phyloP scores from a whole-genome alignment of 2,329 filamentous ascomycete species.

The Didymella lethalis region DNA sequence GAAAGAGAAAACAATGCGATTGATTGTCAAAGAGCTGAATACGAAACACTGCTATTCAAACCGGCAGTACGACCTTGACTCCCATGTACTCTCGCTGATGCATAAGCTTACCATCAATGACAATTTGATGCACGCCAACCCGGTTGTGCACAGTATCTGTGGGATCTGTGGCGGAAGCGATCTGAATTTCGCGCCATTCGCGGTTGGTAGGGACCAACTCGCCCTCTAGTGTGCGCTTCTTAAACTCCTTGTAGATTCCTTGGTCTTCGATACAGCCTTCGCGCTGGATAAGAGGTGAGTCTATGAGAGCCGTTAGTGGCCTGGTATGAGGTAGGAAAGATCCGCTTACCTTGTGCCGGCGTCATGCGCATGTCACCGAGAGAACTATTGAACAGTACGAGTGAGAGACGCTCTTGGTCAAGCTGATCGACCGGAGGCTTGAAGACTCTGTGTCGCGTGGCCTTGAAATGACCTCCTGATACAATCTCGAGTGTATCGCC shows the following conservation, averaged over 20 bases:
- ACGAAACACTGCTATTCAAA: slow-evolving; percentile 3
- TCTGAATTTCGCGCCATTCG: slow-evolving; percentile 37
- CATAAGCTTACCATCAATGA: slow-evolving; percentile 36
- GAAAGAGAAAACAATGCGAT: background rate
- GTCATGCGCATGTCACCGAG: slow-evolving; percentile 32
- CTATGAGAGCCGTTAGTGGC: slow-evolving; percentile 11
- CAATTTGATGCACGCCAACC: slow-evolving; percentile 33
- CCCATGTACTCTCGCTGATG: slow-evolving; percentile 37
- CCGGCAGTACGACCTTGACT: slow-evolving; percentile 34
- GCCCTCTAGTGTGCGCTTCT: slow-evolving; percentile 30
- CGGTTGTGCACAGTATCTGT: slow-evolving; percentile 34
- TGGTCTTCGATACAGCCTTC: slow-evolving; percentile 36
- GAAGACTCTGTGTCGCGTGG: slow-evolving; percentile 56
- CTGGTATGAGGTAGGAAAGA: background rate
- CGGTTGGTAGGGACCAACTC: slow-evolving; percentile 30
- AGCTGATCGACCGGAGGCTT: slow-evolving; percentile 54
- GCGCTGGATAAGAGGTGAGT: slow-evolving; percentile 33
- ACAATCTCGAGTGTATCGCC: slow-evolving; percentile 52
- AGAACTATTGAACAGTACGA: slow-evolving; percentile 36
- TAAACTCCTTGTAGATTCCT: slow-evolving; percentile 33
- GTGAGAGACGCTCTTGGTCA: slow-evolving; percentile 44
- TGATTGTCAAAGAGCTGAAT: background rate
- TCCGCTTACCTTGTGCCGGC: slow-evolving; percentile 27
- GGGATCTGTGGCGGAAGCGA: slow-evolving; percentile 33
- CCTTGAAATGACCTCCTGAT: slow-evolving; percentile 58